These are phyloP conservation scores for Backusella australiensis DNA, from an alignment of 192 early-diverging fungal species.

Conservation along the genomic window DNA sequence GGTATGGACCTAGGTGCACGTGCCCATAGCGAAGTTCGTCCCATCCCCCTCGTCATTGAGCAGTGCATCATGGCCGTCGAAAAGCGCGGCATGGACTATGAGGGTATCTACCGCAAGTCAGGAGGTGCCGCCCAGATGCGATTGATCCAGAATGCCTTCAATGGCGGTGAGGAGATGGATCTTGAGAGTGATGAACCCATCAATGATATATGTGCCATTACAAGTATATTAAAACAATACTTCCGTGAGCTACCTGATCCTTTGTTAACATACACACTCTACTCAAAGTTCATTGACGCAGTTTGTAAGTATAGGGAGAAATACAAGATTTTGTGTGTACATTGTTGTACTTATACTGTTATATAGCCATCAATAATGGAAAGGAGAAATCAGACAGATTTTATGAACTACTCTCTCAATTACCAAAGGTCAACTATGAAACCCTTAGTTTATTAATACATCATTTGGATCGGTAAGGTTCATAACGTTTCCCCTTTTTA, in stretches of 20 bases:
- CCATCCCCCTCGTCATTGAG: slow-evolving; percentile 66
- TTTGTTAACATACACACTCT: slow-evolving; percentile 67
- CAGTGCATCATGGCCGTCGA: slow-evolving; percentile 69
- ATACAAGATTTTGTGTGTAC: neutral
- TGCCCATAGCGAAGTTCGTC: slow-evolving; percentile 52
- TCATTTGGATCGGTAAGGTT: slow-evolving; percentile 55
- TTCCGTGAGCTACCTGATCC: slow-evolving; percentile 75
- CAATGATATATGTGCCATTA: slow-evolving; percentile 77
- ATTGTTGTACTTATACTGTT: neutral
- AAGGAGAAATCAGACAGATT: slow-evolving; percentile 50
- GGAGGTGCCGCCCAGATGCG: slow-evolving; percentile 72
- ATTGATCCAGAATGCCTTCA: slow-evolving; percentile 63
- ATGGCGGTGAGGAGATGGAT: slow-evolving; percentile 49
- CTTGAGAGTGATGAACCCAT: slow-evolving; percentile 49
- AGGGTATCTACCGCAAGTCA: slow-evolving; percentile 82
- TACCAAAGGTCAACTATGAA: slow-evolving; percentile 61
- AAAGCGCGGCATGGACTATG: slow-evolving; percentile 58
- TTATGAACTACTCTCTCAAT: slow-evolving; percentile 41
- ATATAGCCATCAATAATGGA: slow-evolving; percentile 23
- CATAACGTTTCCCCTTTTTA: neutral
- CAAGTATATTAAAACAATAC: slow-evolving; percentile 79
- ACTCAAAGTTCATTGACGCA: slow-evolving; percentile 64
- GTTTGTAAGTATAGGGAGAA: slow-evolving; percentile 25
- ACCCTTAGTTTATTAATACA: slow-evolving; percentile 62
- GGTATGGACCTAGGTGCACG: slow-evolving; percentile 58